Base-by-base conservation (phyloP, 495 filamentous ascomycete genomes). In the Bacidia rubella region DNA sequence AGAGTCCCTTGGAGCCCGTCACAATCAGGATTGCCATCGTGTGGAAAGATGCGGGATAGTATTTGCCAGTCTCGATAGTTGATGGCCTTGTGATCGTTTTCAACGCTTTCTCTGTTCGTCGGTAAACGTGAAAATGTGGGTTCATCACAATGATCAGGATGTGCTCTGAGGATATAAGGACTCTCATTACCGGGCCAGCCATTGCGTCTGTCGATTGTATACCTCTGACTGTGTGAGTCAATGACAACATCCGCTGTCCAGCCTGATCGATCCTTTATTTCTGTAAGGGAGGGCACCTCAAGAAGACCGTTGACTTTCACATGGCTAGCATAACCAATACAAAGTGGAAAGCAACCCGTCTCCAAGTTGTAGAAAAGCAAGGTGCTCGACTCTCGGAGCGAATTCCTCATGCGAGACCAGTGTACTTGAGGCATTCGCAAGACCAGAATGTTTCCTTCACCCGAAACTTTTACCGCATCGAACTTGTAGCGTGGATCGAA, bases 281-380 rank as follows among this genome's bases (percentile, higher is more conserved):
- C 47, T 19, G 47, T 12, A 11, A 50, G 5, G 19, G 0, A 11
- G 12, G 25, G 17, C n/a, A 50, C 17, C 12, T 19, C 22, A 20
- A 50, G 12, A 19, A 26, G 47, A 2, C 47, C 47, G 15, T 35
- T 35, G 29, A 35, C 29, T 35, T 35, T 35, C 29, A 35, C 7
- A 17, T 49, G 21, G 19, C 41, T 35, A 25, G 46, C 12, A 17
- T 35, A 29, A 19, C 50, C 50, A 41, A 47, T 42, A 25, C 39
- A 35, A 12, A 47, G 21, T 15, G 54, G 54, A 15, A 40, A 11
- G 12, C 26, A 42, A 10, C 12, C 22, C 47, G 24, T 17, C 12
- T 45, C 40, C 12, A 53, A 52, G 1, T 19, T 24, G 23, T 53
- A 56, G 44, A 56, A 39, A 17, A 52, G 24, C 49, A 49, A 20